Percentiles rank a stretch among this genome's conserved stretches.
These are phyloP conservation scores for Guillardia theta DNA, from an alignment of 78 protist species.

Conservation along the genomic window DNA sequence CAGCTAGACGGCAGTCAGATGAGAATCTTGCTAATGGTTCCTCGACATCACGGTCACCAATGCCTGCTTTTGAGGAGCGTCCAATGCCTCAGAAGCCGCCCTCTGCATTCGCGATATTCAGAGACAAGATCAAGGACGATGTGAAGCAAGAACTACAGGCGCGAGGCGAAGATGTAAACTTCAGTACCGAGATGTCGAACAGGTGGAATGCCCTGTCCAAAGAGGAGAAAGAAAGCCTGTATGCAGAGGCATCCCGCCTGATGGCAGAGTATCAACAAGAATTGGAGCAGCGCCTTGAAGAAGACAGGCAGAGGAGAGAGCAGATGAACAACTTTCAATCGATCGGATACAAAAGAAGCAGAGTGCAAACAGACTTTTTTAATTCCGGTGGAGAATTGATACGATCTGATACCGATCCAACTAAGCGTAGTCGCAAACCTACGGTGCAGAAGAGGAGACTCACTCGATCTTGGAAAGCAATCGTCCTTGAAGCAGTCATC, in stretches of 20 bases:
- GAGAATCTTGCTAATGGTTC: not conserved
- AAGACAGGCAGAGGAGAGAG: not conserved
- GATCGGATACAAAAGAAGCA: not conserved
- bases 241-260: not conserved
- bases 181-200: slow-evolving; percentile 10
- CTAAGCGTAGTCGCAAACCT: not conserved
- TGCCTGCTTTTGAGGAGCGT: not conserved
- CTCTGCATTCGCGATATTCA: not conserved
- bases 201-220: not conserved
- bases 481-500: not conserved
- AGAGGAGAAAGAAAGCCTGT: not conserved
- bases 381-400: no score
- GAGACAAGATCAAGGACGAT: slow-evolving; percentile 4
- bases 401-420: not conserved
- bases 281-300: slow-evolving; percentile 1
- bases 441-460: not conserved
- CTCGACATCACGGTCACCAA: not conserved
- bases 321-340: not conserved
- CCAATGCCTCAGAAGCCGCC: slow-evolving; percentile 7
- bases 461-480: slow-evolving; percentile 18
- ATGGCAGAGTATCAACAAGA: slow-evolving; percentile 14
- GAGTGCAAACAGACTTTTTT: not conserved
- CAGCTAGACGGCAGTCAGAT: not conserved
- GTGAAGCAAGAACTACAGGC: not conserved
- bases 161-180: not conserved